phyloP scores from a whole-genome alignment of 2,329 filamentous ascomycete species.

The Gnomoniopsis sp. region DNA sequence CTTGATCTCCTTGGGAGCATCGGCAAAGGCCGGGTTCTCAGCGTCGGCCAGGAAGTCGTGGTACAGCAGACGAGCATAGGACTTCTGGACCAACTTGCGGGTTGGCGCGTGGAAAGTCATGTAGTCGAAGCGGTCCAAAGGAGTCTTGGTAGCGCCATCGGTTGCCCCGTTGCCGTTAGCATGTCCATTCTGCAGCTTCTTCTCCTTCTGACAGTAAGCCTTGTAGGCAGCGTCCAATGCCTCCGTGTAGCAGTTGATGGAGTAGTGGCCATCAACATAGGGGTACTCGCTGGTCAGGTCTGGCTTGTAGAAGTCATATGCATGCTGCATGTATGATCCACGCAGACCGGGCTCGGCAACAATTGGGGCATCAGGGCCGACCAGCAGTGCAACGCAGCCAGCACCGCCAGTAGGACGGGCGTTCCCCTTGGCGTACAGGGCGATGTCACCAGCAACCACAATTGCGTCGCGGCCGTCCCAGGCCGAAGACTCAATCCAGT shows the following conservation, averaged over 20 bases:
- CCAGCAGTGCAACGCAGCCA: constrained; percentile 73
- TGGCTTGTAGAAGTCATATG: constrained; percentile 89
- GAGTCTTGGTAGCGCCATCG: constrained; percentile 54
- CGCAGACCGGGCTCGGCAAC: constrained; percentile 76
- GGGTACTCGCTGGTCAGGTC: constrained; percentile 85
- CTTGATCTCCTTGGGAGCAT: constrained; percentile 72
- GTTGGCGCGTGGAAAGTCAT: constrained; percentile 79
- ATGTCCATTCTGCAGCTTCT: constrained; percentile 49
- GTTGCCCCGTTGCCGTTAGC: constrained; percentile 54
- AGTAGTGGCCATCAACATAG: constrained; percentile 81
- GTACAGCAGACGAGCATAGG: constrained; percentile 79
- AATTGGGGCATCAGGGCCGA: constrained; percentile 74
- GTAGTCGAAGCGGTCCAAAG: constrained; percentile 79
- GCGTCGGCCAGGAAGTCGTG: constrained; percentile 78
- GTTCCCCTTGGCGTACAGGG: constrained; percentile 79
- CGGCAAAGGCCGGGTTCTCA: constrained; percentile 63
- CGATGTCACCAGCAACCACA: constrained; percentile 79
- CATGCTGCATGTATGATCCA: constrained; percentile 77
- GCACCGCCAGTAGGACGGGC: constrained; percentile 79
- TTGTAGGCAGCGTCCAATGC: constrained; percentile 79
- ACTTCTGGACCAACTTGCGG: constrained; percentile 85
- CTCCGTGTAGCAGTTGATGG: constrained; percentile 76
- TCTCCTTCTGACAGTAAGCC: constrained; percentile 73
- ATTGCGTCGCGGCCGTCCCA: constrained; percentile 83
- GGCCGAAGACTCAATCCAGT: constrained; percentile 83